Evolutionary conservation across 129 eudicot genomes (phyloP).

Genomic region (Escallonia herrerae): DNA sequence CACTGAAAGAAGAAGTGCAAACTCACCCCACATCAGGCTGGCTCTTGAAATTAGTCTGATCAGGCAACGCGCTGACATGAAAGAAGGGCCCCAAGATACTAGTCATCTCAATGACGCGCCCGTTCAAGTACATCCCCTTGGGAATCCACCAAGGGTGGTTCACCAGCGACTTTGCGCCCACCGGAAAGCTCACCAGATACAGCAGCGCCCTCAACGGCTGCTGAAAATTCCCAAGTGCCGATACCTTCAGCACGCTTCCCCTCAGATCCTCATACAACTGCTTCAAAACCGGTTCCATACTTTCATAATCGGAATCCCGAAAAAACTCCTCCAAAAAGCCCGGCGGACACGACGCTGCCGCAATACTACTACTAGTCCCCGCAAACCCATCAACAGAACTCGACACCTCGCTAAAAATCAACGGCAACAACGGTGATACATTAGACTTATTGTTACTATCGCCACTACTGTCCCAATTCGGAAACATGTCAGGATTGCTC

Average conservation of each 20-base stretch:
- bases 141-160: slow-evolving; percentile 97
- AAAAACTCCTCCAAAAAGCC: slow-evolving; percentile 87
- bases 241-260: slow-evolving; percentile 70
- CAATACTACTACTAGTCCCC: slow-evolving; percentile 34
- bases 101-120: slow-evolving; percentile 85
- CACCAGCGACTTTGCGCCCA: slow-evolving; percentile 72
- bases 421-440: slow-evolving; percentile 63
- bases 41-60: slow-evolving; percentile 68
- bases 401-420: slow-evolving; percentile 65
- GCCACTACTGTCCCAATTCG: slow-evolving; percentile 21
- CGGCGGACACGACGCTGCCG: slow-evolving; percentile 43
- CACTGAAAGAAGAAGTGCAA: background rate
- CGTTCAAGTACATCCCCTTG: slow-evolving; percentile 59
- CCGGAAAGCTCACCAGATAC: slow-evolving; percentile 65
- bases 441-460: slow-evolving; percentile 10
- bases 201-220: slow-evolving; percentile 85
- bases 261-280: slow-evolving; percentile 90
- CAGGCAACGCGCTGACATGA: slow-evolving; percentile 95
- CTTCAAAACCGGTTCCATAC: slow-evolving; percentile 71
- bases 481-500: slow-evolving; percentile 87
- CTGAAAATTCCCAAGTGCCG: slow-evolving; percentile 94
- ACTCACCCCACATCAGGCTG: slow-evolving; percentile 97
- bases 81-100: slow-evolving; percentile 95
- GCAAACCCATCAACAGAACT: slow-evolving; percentile 59
- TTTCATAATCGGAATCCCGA: slow-evolving; percentile 72